Base-by-base conservation (phyloP, 768 basidiomycete species). In the Rhodotorula kratochvilovae region DNA sequence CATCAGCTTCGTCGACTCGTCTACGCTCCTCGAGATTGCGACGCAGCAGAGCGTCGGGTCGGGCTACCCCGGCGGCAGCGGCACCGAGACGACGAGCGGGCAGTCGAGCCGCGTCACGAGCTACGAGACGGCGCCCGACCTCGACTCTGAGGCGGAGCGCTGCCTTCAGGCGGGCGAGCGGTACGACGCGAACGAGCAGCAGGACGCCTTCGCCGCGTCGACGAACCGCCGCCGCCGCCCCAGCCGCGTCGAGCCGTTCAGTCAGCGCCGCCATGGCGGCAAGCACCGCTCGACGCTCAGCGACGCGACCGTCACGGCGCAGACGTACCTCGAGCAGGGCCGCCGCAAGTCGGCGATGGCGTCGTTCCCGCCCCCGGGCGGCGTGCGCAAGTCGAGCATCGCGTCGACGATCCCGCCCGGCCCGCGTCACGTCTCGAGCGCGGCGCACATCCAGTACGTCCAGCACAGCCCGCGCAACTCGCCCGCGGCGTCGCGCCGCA, bases 301-400 rank as follows among this genome's bases (percentile, higher is more conserved):
- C 43, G 21, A 13, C 31, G 29, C 43, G 5, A 7, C 23, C 45
- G 6, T 21, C n/a, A 39, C 51, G 19, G 42, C 33, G 31, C 33
- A 54, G 19, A 29, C 39, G 29, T 64, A 64, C 54, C 31, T 56
- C 43, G 53, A 55, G 53, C 42, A 55, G 21, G 54, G 63, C 35
- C 36, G 63, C 19, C 70, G 70, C 54, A 64, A 61, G 25, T 71
- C 70, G 17, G 70, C 70, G 35, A 35, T 25, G 31, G 54, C 54
- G 31, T 33, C 21, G 19, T 31, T 55, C 23, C 54, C 54, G 31
- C 54, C 31, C 5, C 54, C 54, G 0, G 54, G 54, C 21, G 54
- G 31, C 54, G 21, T 16, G 54, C 54, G 54, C 33, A 35, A 31
- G 54, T 31, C 54, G 54, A 33, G 31, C 21, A 4, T 55, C 54